Conservation (phyloP, 2,329 filamentous ascomycete species). For the Myriangium duriaei region DNA sequence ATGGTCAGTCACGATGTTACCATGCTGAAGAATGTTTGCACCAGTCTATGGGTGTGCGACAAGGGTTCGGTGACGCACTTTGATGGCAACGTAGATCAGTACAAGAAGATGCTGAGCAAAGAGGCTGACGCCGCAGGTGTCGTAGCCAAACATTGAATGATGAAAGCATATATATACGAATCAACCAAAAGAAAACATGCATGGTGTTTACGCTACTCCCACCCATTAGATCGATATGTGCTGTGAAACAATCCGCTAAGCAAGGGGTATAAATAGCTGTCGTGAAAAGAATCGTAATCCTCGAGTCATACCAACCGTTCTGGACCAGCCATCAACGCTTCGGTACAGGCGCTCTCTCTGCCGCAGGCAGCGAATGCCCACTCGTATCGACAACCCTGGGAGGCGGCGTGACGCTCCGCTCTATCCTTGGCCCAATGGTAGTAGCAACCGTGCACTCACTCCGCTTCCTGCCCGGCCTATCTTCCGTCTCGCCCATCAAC, state of each 20-base stretch:
- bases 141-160: constrained; percentile 41
- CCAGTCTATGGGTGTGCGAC: constrained; percentile 91
- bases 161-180: too few species aligned
- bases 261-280: not conserved
- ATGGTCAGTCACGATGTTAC: constrained; percentile 99
- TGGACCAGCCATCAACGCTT: constrained; percentile 11
- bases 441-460: constrained; percentile 15
- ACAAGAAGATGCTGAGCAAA: constrained; percentile 90
- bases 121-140: constrained; percentile 84
- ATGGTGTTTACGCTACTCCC: too few species aligned
- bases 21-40: constrained; percentile 94
- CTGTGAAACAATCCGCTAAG: not conserved
- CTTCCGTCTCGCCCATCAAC: constrained; percentile 14
- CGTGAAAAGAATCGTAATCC: not conserved
- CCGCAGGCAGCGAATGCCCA: constrained; percentile 30
- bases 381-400: constrained; percentile 26
- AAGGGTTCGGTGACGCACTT: constrained; percentile 91
- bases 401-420: constrained; percentile 17
- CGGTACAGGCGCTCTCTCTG: constrained; percentile 34
- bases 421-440: constrained; percentile 15
- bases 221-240: too few species aligned
- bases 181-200: too few species aligned
- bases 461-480: constrained; percentile 10
- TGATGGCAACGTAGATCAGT: constrained; percentile 83
- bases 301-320: not conserved